Evolutionary conservation across 805 yeast genomes (phyloP).

Genomic region (Komagataella ulmi): DNA sequence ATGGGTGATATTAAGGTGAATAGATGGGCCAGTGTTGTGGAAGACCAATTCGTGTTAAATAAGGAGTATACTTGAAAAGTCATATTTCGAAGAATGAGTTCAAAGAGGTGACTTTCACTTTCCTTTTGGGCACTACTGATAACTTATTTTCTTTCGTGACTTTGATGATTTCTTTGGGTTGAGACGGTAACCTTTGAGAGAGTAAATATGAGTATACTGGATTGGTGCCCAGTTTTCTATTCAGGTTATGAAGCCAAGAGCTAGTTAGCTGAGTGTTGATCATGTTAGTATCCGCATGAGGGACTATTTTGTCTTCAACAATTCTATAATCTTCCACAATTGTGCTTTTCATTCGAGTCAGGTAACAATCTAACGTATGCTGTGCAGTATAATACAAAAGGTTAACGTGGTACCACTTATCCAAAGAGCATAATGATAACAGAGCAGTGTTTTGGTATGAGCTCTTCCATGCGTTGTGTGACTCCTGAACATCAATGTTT

Average conservation of each 20-base stretch:
- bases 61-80: constrained; percentile 14
- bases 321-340: neutral
- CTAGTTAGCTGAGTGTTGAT: neutral
- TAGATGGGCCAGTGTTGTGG: constrained; percentile 24
- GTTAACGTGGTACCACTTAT: neutral
- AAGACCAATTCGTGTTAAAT: constrained; percentile 38
- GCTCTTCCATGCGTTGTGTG: neutral
- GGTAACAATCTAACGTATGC: neutral
- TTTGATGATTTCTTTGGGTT: neutral
- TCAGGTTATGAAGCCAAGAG: neutral
- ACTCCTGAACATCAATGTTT: neutral
- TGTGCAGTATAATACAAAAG: neutral
- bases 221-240: neutral
- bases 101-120: neutral
- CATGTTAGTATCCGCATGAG: neutral
- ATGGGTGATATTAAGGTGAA: constrained; percentile 32
- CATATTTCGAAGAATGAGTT: neutral
- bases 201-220: neutral
- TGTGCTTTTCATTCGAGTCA: neutral
- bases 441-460: neutral
- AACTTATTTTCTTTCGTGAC: neutral
- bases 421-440: neutral
- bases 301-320: neutral
- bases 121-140: neutral
- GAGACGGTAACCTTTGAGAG: neutral